These are phyloP conservation scores for Caryopteris hybrid DNA, from an alignment of 305 asterid genomes.

Conservation along the genomic window DNA sequence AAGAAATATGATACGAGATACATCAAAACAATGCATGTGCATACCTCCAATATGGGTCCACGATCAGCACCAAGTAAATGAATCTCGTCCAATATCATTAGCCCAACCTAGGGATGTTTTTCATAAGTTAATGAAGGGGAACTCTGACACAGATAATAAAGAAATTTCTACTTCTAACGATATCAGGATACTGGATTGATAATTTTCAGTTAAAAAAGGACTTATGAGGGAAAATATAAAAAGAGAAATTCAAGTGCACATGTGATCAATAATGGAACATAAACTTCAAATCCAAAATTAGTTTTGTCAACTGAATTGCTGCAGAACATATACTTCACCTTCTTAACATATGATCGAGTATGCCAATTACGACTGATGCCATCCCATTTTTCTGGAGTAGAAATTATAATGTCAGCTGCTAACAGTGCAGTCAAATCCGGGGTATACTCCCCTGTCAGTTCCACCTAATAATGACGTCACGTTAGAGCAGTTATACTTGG, in stretches of 20 bases:
- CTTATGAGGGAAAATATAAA: conserved; percentile 1
- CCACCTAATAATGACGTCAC: conserved; percentile 62
- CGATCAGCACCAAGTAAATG: conserved; percentile 99
- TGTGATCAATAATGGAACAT: not conserved
- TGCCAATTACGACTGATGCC: conserved; percentile 99
- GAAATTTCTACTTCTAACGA: not conserved
- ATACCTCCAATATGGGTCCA: conserved; percentile 98
- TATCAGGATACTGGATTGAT: not conserved
- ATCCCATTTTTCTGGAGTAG: conserved; percentile 99
- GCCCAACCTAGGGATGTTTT: conserved; percentile 71
- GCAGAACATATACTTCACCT: conserved; percentile 44
- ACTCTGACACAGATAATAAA: conserved; percentile 7
- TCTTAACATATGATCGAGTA: conserved; percentile 83
- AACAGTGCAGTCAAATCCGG: conserved; percentile 84
- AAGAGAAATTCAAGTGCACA: not conserved
- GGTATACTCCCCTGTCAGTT: conserved; percentile 98
- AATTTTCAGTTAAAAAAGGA: not conserved
- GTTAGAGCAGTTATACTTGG: conserved; percentile 23
- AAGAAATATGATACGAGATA: not conserved
- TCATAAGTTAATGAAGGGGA: conserved; percentile 1
- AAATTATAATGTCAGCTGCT: conserved; percentile 88
- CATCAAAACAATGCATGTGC: conserved; percentile 12
- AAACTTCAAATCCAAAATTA: conserved; percentile 1
- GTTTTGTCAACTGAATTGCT: conserved; percentile 1
- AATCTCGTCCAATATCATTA: conserved; percentile 95